A percentile compares a stretch with the other conserved stretches of the same genome.
Evolutionary conservation across 2,329 filamentous ascomycete genomes (phyloP).

Genomic region (Pestalotiopsis sp.): DNA sequence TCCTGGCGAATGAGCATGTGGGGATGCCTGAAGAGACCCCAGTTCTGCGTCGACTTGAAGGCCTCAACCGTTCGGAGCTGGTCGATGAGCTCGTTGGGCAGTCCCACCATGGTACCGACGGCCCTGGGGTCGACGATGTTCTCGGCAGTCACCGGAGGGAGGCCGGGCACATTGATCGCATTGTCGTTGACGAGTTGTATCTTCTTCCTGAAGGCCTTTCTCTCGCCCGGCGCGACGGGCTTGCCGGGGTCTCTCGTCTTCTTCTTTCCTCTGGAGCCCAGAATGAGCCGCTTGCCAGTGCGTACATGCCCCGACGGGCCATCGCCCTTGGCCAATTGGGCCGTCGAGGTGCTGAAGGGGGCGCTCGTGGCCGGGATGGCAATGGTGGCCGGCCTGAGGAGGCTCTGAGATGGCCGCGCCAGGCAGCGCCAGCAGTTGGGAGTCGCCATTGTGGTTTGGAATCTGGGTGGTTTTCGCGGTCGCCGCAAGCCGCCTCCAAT

Average conservation of each 20-base stretch:
- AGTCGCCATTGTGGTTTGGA: constrained; percentile 50
- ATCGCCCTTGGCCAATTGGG: constrained; percentile 18
- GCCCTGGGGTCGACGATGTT: constrained; percentile 57
- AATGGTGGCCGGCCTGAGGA: constrained; percentile 23
- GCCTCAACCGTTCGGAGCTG: constrained; percentile 81
- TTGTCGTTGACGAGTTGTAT: constrained; percentile 95
- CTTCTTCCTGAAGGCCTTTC: constrained; percentile 84
- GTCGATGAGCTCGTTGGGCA: constrained; percentile 74
- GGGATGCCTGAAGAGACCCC: constrained; percentile 83
- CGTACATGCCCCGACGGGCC: constrained; percentile 24
- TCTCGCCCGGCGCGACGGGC: constrained; percentile 74
- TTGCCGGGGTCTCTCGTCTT: constrained; percentile 49
- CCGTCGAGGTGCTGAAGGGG: constrained; percentile 29
- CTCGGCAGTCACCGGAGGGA: constrained; percentile 61
- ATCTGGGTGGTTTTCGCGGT: neutral
- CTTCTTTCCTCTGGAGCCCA: constrained; percentile 49
- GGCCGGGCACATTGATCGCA: constrained; percentile 74
- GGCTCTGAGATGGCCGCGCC: constrained; percentile 42
- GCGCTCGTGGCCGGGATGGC: constrained; percentile 33
- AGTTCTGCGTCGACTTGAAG: constrained; percentile 89
- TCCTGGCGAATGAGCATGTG: constrained; percentile 78
- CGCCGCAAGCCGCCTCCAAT: neutral
- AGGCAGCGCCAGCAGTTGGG: constrained; percentile 63
- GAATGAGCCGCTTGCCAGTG: constrained; percentile 44
- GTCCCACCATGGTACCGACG: constrained; percentile 67